phyloP scores from a whole-genome alignment of 2,329 filamentous ascomycete species.

The Colletotrichum spaethianum region DNA sequence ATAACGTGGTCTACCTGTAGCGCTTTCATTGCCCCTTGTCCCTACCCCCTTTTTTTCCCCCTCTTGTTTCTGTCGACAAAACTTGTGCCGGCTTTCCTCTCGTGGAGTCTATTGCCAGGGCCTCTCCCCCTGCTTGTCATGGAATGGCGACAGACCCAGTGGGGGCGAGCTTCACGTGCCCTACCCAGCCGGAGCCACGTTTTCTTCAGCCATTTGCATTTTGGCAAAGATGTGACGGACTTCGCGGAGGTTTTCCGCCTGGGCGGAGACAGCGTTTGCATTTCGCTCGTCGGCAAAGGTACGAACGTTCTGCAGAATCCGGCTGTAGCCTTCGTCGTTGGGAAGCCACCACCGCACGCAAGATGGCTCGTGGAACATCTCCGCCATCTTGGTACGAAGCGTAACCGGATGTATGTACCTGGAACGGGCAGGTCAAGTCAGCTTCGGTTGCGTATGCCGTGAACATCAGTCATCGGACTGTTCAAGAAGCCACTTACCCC shows the following conservation, averaged over 20 bases:
- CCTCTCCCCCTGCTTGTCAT: neutral
- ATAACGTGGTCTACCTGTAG: neutral
- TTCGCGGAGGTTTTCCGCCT: conserved; percentile 78
- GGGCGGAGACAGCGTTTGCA: conserved; percentile 68
- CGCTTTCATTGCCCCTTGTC: neutral
- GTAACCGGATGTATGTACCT: conserved; percentile 88
- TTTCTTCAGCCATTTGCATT: conserved; percentile 54
- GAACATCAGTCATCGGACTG: conserved; percentile 24
- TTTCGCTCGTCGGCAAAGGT: conserved; percentile 86
- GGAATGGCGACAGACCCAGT: neutral
- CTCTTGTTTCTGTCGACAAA: neutral
- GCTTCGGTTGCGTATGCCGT: neutral
- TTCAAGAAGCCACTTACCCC: conserved; percentile 73
- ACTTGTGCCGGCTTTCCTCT: neutral
- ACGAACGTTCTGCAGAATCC: conserved; percentile 82
- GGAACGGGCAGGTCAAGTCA: conserved; percentile 10
- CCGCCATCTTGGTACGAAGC: conserved; percentile 82
- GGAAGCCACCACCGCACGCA: conserved; percentile 92
- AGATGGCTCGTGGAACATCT: conserved; percentile 79
- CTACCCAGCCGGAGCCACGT: conserved; percentile 1
- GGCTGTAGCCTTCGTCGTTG: conserved; percentile 81
- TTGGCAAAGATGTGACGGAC: conserved; percentile 81
- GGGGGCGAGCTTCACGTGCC: neutral
- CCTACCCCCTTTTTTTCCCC: neutral
- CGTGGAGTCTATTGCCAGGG: neutral